phyloP scores from a whole-genome alignment of 495 filamentous ascomycete species.

The Penicillium arizonense region DNA sequence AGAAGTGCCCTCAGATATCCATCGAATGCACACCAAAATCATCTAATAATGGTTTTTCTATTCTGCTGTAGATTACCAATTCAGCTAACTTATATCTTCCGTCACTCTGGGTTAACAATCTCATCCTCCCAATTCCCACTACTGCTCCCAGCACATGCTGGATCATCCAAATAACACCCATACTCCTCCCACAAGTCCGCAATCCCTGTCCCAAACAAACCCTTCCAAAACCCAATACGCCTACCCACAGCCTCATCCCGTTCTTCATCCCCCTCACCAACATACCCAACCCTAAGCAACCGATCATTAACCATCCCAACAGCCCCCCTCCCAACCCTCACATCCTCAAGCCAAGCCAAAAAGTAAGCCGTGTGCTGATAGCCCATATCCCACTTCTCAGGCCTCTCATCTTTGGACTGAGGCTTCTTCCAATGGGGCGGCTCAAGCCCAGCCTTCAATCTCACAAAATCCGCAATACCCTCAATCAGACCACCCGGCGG shows the following conservation, averaged over 20 bases:
- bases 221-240: conserved; percentile 65
- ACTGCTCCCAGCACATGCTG: neutral
- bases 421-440: conserved; percentile 83
- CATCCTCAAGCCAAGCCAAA: conserved; percentile 66
- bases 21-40: conserved; percentile 25
- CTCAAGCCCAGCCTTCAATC: conserved; percentile 66
- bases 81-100: neutral
- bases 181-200: conserved; percentile 76
- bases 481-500: conserved; percentile 81
- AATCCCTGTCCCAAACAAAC: conserved; percentile 62
- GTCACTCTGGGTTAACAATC: conserved; percentile 22
- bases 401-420: conserved; percentile 43
- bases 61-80: neutral
- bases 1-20: conserved; percentile 24
- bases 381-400: conserved; percentile 75
- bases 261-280: conserved; percentile 32
- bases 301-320: conserved; percentile 72
- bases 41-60: conserved; percentile 6
- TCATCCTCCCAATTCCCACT: conserved; percentile 31
- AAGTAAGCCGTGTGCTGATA: conserved; percentile 95
- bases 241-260: conserved; percentile 33
- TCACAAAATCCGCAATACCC: conserved; percentile 92
- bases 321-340: conserved; percentile 68
- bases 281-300: conserved; percentile 53
- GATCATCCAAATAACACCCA: conserved; percentile 38